These are phyloP conservation scores for Eucalyptus tenuipes DNA, from an alignment of 345 rosid species.

Conservation along the genomic window DNA sequence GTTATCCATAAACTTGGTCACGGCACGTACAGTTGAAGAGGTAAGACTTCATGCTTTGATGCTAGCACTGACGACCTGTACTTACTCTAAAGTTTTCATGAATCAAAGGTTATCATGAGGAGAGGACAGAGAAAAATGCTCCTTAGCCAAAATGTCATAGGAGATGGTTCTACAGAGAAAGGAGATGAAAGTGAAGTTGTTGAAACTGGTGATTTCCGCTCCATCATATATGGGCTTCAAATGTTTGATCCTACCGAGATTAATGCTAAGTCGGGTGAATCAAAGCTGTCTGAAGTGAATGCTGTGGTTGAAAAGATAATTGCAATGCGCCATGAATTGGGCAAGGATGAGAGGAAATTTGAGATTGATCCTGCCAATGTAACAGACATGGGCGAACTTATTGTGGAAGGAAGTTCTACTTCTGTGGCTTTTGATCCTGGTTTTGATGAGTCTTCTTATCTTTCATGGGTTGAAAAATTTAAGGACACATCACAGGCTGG, in stretches of 20 bases:
- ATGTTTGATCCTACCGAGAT: constrained; percentile 47
- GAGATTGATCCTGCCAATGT: constrained; percentile 30
- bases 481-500: constrained; percentile 38
- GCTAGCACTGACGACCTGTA: neutral
- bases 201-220: constrained; percentile 44
- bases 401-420: constrained; percentile 10
- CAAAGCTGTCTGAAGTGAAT: constrained; percentile 38
- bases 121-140: constrained; percentile 76
- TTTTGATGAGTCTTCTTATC: constrained; percentile 82
- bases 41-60: constrained; percentile 15
- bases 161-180: constrained; percentile 22
- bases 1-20: constrained; percentile 66
- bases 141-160: constrained; percentile 66
- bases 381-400: constrained; percentile 1
- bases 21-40: constrained; percentile 64
- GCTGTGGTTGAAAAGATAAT: constrained; percentile 55
- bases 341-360: constrained; percentile 34
- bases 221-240: constrained; percentile 64
- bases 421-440: constrained; percentile 24
- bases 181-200: constrained; percentile 33
- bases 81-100: neutral
- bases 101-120: constrained; percentile 59
- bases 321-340: constrained; percentile 37
- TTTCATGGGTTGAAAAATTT: constrained; percentile 72
- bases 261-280: constrained; percentile 21